Evolutionary conservation across 306 rosid genomes (phyloP).

Genomic region (Vigna angularis): DNA sequence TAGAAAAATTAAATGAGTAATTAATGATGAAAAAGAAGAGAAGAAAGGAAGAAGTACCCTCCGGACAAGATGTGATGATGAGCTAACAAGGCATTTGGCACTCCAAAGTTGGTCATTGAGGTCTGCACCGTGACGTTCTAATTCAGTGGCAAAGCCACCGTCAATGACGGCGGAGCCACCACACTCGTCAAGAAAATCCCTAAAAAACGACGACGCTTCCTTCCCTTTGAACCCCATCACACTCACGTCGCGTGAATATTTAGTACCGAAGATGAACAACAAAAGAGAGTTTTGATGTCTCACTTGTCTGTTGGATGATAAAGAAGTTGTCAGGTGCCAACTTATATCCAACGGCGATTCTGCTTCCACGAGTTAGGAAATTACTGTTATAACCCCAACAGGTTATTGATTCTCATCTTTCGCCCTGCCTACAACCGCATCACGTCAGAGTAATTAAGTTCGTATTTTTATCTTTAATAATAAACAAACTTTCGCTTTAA

Average conservation of each 20-base stretch:
- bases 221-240: constrained; percentile 41
- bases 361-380: background rate
- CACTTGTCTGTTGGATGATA: background rate
- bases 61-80: constrained; percentile 80
- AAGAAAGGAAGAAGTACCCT: constrained; percentile 56
- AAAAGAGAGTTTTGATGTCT: background rate
- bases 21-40: background rate
- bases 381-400: constrained; percentile 35
- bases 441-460: background rate
- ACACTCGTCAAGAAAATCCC: constrained; percentile 60
- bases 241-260: background rate
- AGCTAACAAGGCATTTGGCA: constrained; percentile 83
- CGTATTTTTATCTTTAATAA: background rate
- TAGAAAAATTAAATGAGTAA: background rate
- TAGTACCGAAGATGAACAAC: background rate
- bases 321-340: background rate
- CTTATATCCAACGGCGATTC: background rate
- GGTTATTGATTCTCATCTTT: background rate
- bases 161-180: constrained; percentile 82
- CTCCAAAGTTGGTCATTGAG: constrained; percentile 95
- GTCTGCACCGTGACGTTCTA: constrained; percentile 91
- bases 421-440: background rate
- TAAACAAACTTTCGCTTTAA: background rate
- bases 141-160: constrained; percentile 94
- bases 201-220: constrained; percentile 50